Conservation (phyloP, 2,329 filamentous ascomycete species). For the Pseudogymnoascus destructans region DNA sequence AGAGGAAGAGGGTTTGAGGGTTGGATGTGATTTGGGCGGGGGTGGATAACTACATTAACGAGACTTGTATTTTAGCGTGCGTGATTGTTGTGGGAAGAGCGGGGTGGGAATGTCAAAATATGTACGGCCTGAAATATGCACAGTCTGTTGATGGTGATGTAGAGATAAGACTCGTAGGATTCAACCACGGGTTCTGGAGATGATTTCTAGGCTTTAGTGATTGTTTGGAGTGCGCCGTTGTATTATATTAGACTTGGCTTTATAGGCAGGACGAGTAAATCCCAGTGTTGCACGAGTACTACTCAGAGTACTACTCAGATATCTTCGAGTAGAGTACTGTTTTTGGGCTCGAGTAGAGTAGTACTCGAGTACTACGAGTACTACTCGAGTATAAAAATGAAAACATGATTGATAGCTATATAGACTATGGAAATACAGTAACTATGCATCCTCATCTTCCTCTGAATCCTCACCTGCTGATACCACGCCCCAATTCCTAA, state of each 20-base stretch:
- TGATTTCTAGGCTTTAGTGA: neutral
- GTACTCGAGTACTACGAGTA: too few species aligned
- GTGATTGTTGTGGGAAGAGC: neutral
- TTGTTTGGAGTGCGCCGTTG: neutral
- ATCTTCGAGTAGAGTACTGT: too few species aligned
- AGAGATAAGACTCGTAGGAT: neutral
- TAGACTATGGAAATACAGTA: too few species aligned
- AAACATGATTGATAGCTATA: too few species aligned
- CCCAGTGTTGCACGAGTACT: too few species aligned
- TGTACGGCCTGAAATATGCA: neutral
- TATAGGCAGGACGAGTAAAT: neutral
- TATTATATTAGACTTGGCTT: neutral
- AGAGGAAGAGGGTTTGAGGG: conserved; percentile 18
- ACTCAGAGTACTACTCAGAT: too few species aligned
- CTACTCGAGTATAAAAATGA: too few species aligned
- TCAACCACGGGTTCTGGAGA: neutral
- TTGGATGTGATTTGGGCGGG: neutral
- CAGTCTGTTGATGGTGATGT: neutral
- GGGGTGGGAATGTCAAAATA: neutral
- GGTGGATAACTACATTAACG: neutral
- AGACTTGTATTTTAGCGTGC: conserved; percentile 7
- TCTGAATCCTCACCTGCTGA: too few species aligned
- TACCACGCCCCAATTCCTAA: too few species aligned
- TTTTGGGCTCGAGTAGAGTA: too few species aligned
- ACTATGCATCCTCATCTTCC: too few species aligned